Base-by-base conservation (phyloP, 176 grass and related monocot species). In the Carex myosuroides region DNA sequence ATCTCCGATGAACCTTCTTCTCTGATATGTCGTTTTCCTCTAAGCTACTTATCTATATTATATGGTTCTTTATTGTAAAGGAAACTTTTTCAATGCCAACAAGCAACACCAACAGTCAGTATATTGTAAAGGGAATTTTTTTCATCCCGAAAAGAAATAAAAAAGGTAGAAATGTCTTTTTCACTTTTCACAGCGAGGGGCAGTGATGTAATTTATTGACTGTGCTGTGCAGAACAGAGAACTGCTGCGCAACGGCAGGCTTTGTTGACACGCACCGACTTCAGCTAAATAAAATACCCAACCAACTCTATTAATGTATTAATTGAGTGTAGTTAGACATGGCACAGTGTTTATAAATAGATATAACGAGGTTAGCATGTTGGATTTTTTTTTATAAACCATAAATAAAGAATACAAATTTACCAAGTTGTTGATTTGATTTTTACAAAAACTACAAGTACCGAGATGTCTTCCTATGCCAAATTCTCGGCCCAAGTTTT, bases 11-110 rank as follows among this genome's bases (percentile, higher is more conserved):
- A 39, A 84, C 79, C 30, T 17, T 79, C 84, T 60, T 63, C 60
- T 62, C 39, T 89, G 26, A 26, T 26, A 26, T 94, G 92, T 94
- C 90, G 86, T 16, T 48, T 90, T 88, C 88, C 59, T 86, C 37
- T 63, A 13, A 33, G 54, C 2, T 53, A 39, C 5, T 6, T 39
- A 39, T 6, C 77, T 79, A 80, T 79, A 60, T 79, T 86, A n/a
- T n/a, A n/a, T n/a, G n/a, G 85, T 80, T 78, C 29, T 58, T 62
- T 41, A 18, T 64, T 35, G 33, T 35, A 4, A 35, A 35, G 33
- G 33, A 3, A 35, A 35, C 33, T 35, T 35, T 35, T 35, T 35
- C 33, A 35, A 35, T 35, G 3, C 33, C 33, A 29, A 24, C 24
- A 24, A 24, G 24, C 24, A 24, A 29, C 29, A 29, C 29, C 29